A percentile compares a stretch with the other conserved stretches of the same genome.
Evolutionary conservation across 208 protist species (phyloP).

Genomic region (Balamuthia mandrillaris): DNA sequence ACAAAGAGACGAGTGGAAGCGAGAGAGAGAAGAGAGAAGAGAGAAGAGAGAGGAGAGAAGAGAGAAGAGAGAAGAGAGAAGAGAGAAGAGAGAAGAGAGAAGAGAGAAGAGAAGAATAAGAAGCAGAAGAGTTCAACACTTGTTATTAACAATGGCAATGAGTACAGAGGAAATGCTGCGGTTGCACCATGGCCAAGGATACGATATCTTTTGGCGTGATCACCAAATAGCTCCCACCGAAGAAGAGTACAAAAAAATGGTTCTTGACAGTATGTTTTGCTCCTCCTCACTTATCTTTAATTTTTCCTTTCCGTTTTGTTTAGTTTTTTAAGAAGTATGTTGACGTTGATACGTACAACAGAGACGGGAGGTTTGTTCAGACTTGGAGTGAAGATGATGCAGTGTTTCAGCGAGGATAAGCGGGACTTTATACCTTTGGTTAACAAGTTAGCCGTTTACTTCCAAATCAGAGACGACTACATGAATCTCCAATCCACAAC

Average conservation of each 20-base stretch:
- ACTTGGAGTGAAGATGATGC: slow-evolving; percentile 69
- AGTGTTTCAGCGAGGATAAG: slow-evolving; percentile 64
- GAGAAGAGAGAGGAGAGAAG: too few species aligned
- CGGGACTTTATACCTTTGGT: slow-evolving; percentile 64
- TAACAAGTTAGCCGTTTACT: slow-evolving; percentile 72
- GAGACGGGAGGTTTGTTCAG: slow-evolving; percentile 80
- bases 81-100: too few species aligned
- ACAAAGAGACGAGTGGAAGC: too few species aligned
- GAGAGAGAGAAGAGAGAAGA: too few species aligned
- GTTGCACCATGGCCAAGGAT: slow-evolving; percentile 75
- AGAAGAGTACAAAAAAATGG: slow-evolving; percentile 74
- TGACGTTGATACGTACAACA: not conserved
- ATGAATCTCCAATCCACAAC: slow-evolving; percentile 69
- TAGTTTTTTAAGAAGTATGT: not conserved
- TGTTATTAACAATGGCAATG: not conserved
- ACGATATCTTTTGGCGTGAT: slow-evolving; percentile 81
- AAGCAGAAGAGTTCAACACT: not conserved
- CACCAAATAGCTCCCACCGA: slow-evolving; percentile 65
- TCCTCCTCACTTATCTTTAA: too few species aligned
- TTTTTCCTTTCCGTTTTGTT: not conserved
- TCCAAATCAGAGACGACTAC: slow-evolving; percentile 83
- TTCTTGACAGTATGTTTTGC: slow-evolving; percentile 63
- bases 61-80: too few species aligned
- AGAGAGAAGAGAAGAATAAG: too few species aligned
- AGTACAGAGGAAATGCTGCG: slow-evolving; percentile 68